Evolutionary conservation across 768 basidiomycete species (phyloP).

Genomic region (Russula sp.): DNA sequence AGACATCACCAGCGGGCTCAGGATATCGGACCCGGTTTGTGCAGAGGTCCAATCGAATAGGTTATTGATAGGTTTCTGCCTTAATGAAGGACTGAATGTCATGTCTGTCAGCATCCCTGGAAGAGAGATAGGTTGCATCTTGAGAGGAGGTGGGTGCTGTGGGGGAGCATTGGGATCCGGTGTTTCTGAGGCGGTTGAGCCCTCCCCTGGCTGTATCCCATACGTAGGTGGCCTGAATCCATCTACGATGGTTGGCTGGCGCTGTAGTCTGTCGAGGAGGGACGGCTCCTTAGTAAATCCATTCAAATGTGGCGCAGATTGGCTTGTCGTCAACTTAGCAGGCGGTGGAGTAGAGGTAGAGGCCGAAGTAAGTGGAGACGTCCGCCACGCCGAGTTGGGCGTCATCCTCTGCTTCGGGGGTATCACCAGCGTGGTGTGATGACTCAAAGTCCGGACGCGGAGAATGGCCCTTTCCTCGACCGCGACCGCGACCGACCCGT

Average conservation of each 20-base stretch:
- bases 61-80: conserved; percentile 24
- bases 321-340: no score
- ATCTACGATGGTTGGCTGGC: no score
- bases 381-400: conserved; percentile 29
- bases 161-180: not conserved
- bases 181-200: not conserved
- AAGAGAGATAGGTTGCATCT: conserved; percentile 15
- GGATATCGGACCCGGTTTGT: conserved; percentile 3
- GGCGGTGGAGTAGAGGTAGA: not conserved
- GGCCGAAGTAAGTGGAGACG: conserved; percentile 6
- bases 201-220: not conserved
- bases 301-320: no score
- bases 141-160: not conserved
- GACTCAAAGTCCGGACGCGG: conserved; percentile 26
- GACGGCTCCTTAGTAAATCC: no score
- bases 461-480: conserved; percentile 35
- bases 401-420: conserved; percentile 27
- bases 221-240: no score
- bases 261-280: no score
- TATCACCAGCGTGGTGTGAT: conserved; percentile 21
- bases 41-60: conserved; percentile 27
- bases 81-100: conserved; percentile 26
- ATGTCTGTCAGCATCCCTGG: conserved; percentile 32
- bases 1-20: no score
- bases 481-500: conserved; percentile 40